Evolutionary conservation across 1,284 basidiomycete genomes (phyloP).

Genomic region (Heterobasidion parviporum): DNA sequence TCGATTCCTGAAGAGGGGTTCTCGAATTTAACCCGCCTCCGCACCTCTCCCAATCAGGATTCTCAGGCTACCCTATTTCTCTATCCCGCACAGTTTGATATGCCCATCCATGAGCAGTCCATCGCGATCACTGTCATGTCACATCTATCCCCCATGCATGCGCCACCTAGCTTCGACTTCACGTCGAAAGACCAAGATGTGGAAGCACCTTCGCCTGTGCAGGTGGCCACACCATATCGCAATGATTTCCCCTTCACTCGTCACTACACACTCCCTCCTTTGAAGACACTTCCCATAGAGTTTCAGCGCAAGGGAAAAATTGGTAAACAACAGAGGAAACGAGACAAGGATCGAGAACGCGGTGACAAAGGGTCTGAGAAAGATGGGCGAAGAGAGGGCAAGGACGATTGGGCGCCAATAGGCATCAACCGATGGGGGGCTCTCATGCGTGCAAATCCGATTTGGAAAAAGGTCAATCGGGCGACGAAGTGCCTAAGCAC

Average conservation of each 20-base stretch:
- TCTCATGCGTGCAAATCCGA: constrained; percentile 61
- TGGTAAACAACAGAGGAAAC: constrained; percentile 45
- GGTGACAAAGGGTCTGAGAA: constrained; percentile 29
- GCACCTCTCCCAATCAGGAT: neutral
- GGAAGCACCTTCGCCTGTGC: constrained; percentile 15
- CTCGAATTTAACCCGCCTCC: too few species aligned
- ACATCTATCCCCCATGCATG: constrained; percentile 7
- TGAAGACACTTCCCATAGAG: constrained; percentile 54
- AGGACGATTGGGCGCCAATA: constrained; percentile 57
- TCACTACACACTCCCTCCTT: constrained; percentile 51
- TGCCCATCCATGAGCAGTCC: neutral
- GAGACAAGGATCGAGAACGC: constrained; percentile 36
- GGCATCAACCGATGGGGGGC: constrained; percentile 70
- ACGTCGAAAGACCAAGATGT: neutral
- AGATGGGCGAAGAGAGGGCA: constrained; percentile 45
- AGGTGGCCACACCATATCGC: constrained; percentile 9
- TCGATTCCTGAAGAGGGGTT: too few species aligned
- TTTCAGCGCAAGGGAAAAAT: constrained; percentile 54
- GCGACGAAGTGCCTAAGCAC: constrained; percentile 71
- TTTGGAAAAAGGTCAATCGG: constrained; percentile 56
- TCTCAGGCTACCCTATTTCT: neutral
- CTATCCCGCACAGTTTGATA: neutral
- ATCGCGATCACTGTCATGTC: constrained; percentile 1
- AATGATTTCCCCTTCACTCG: constrained; percentile 28
- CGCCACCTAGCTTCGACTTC: constrained; percentile 13